Evolutionary conservation across 441 rosid genomes (phyloP).

Genomic region (Rhodomyrtus psidioides): DNA sequence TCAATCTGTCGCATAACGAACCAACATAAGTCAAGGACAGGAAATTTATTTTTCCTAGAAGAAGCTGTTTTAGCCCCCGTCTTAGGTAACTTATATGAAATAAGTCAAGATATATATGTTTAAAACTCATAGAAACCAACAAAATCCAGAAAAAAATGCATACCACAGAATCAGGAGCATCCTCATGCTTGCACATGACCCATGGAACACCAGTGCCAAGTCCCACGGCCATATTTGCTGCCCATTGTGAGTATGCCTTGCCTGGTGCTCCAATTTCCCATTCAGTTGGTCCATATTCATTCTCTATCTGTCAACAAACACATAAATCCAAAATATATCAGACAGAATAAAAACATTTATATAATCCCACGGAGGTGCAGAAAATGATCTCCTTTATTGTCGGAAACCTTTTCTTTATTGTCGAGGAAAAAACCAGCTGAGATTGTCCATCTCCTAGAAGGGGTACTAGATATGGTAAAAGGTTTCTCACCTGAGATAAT

Average conservation of each 20-base stretch:
- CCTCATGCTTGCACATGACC: conserved; percentile 68
- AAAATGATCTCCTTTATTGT: too few relatives aligned
- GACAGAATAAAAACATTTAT: too few relatives aligned
- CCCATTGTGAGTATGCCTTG: conserved; percentile 40
- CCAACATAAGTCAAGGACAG: neutral
- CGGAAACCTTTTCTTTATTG: too few relatives aligned
- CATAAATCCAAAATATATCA: too few relatives aligned
- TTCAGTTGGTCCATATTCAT: conserved; percentile 42
- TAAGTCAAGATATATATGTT: too few relatives aligned
- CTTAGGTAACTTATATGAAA: neutral
- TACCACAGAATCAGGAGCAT: conserved; percentile 56
- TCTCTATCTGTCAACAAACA: too few relatives aligned
- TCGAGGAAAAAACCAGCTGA: too few relatives aligned
- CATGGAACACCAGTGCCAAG: conserved; percentile 49
- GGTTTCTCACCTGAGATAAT: too few relatives aligned
- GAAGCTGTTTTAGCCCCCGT: neutral
- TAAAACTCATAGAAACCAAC: too few relatives aligned
- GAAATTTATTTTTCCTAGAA: neutral
- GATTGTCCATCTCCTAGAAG: too few relatives aligned
- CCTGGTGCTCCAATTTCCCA: conserved; percentile 39
- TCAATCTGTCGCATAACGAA: neutral
- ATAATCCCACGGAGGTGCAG: too few relatives aligned
- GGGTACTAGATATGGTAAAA: too few relatives aligned
- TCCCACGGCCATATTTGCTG: conserved; percentile 48
- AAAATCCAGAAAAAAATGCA: neutral